These are phyloP conservation scores for Zygosaccharomyces lentus DNA, from an alignment of 805 yeast species.

Conservation along the genomic window DNA sequence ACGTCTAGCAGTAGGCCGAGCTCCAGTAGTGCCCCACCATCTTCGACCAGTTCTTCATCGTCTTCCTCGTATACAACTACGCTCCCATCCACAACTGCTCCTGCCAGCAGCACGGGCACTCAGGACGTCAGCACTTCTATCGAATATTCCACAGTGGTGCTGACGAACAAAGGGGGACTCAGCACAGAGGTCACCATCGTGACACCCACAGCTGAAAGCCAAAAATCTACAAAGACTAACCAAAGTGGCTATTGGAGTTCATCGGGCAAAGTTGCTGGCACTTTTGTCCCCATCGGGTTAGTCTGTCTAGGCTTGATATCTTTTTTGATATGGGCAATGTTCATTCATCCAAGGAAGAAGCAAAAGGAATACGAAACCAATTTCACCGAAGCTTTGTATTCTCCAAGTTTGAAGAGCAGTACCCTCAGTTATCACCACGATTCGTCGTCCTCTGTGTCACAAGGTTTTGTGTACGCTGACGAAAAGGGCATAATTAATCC, in stretches of 20 bases:
- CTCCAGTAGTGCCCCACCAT: constrained; percentile 1
- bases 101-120: neutral
- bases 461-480: constrained; percentile 21
- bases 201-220: constrained; percentile 6
- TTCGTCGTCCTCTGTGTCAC: constrained; percentile 17
- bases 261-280: constrained; percentile 80
- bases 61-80: constrained; percentile 7
- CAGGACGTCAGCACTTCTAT: constrained; percentile 12
- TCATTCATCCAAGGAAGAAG: constrained; percentile 14
- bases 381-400: constrained; percentile 22
- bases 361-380: constrained; percentile 25
- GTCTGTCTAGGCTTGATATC: constrained; percentile 47
- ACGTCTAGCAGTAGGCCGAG: neutral
- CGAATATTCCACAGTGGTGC: constrained; percentile 20
- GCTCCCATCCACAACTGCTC: constrained; percentile 8
- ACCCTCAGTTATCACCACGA: constrained; percentile 13
- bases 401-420: constrained; percentile 15
- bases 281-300: constrained; percentile 74
- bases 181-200: neutral
- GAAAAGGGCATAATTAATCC: constrained; percentile 22
- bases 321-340: constrained; percentile 33
- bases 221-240: constrained; percentile 1
- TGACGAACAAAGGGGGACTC: constrained; percentile 13
- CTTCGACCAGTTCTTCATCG: constrained; percentile 6
- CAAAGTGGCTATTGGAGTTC: constrained; percentile 53